Evolutionary conservation across 148 eudicot species (phyloP).

Genomic region (Agrostemma githago): DNA sequence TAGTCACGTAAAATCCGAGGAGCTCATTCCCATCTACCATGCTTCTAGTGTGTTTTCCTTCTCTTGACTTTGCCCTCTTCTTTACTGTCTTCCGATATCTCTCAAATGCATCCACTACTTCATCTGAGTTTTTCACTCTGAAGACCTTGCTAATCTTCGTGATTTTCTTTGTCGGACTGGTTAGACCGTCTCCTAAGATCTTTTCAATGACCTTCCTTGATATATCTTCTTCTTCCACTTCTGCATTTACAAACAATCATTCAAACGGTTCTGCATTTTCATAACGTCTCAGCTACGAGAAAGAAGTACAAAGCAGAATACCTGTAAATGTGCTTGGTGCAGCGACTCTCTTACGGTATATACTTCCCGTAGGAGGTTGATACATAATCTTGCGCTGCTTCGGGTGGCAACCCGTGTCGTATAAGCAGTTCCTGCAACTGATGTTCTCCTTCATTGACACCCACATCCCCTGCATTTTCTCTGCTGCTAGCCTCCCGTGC

Average conservation of each 20-base stretch:
- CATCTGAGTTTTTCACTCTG: conserved; percentile 30
- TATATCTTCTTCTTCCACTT: conserved; percentile 28
- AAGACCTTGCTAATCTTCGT: conserved; percentile 22
- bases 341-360: neutral
- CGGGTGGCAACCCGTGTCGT: conserved; percentile 17
- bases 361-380: neutral
- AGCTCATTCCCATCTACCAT: conserved; percentile 36
- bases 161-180: conserved; percentile 19
- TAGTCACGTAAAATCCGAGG: conserved; percentile 30
- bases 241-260: conserved; percentile 18
- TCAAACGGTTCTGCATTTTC: too few species aligned
- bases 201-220: conserved; percentile 37
- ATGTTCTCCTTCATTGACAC: conserved; percentile 29
- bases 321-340: conserved; percentile 20
- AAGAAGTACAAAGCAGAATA: neutral
- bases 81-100: conserved; percentile 30
- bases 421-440: conserved; percentile 24
- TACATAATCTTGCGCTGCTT: conserved; percentile 13
- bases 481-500: neutral
- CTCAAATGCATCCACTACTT: conserved; percentile 30
- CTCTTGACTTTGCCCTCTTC: conserved; percentile 28
- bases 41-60: conserved; percentile 30
- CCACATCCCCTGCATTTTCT: conserved; percentile 33
- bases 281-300: too few species aligned
- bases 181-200: conserved; percentile 25